Evolutionary conservation across 768 basidiomycete species (phyloP), one percentile per base, ranked within the genome.

Genomic region (Naganishia onofrii): DNA sequence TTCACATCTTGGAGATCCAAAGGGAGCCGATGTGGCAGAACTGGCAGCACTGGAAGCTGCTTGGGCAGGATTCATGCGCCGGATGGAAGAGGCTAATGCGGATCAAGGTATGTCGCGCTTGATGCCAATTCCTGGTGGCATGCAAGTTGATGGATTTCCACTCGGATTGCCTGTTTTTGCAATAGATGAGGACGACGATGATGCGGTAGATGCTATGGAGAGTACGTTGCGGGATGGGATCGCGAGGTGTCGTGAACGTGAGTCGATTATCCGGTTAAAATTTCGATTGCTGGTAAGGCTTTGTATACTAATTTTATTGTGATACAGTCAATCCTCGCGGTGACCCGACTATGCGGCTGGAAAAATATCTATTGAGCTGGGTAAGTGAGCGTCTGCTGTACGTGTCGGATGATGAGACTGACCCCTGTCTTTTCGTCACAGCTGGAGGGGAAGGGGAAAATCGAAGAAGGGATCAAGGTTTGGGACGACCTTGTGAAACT

Each of bases 351-450:
- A 82, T 91, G 58, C 86, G 90, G 56, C 81, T 97, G 34, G 94
- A 99, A 78, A 93, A 90, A 74, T 92, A 88, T 77, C 83, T 94
- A 21, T 85, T 88, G 48, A 85, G 86, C 55, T 82, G 91, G 58
- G 94, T 95, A 76, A 72, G 90, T 84, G 7, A 17, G 19, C 12
- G 9, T 44, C 28, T 28, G 6, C 9, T 21, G 12, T 23, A 7
- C 13, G 15, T 67, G 21, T 6, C 13, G 12, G 28, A 9, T 36
- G 7, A 65, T 52, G 21, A 65, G 58, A 64, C 66, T 69, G 55
- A 69, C 67, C 36, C 34, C 19, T 2, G 19, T 53, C 1, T 7
- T 23, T 4, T 6, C 7, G 5, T 36, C 21, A 13, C 69, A 79
- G 77, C 70, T 77, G 55, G 74, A 79, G 31, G 70, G 75, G 5